Evolutionary conservation across 495 filamentous ascomycete species (phyloP).

Genomic region (Hypoxylon subgilvum): DNA sequence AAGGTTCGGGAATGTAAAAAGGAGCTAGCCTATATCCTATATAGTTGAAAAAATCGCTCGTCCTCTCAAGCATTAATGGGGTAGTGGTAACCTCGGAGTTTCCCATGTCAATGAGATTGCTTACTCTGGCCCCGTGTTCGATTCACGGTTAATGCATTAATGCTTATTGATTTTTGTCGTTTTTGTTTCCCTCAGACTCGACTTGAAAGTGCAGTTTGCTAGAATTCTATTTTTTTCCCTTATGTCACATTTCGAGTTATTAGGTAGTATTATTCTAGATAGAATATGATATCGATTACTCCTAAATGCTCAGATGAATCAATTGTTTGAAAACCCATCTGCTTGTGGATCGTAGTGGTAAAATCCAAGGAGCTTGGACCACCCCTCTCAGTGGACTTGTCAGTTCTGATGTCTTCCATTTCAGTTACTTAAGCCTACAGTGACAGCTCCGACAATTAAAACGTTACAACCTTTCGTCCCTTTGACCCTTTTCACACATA

Average conservation of each 20-base stretch:
- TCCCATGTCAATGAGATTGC: constrained; percentile 35
- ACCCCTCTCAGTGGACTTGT: not conserved
- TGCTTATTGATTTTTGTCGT: too few relatives aligned
- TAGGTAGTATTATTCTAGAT: too few relatives aligned
- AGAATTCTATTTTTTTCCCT: not conserved
- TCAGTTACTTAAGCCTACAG: constrained; percentile 3
- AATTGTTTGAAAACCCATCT: not conserved
- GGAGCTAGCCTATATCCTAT: not conserved
- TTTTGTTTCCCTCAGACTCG: too few relatives aligned
- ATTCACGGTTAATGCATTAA: constrained; percentile 39
- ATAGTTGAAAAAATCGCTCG: not conserved
- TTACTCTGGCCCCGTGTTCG: constrained; percentile 41
- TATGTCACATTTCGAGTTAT: too few relatives aligned
- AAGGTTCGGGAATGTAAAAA: too few relatives aligned
- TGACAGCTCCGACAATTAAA: not conserved
- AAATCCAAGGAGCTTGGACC: constrained; percentile 22
- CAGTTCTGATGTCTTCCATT: constrained; percentile 1
- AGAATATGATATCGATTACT: too few relatives aligned
- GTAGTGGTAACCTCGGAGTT: constrained; percentile 41
- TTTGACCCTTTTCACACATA: too few relatives aligned
- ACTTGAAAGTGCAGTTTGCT: constrained; percentile 18
- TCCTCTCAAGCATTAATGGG: constrained; percentile 33
- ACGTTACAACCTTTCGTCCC: too few relatives aligned
- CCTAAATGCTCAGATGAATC: not conserved
- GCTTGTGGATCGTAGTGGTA: constrained; percentile 5